phyloP scores from a whole-genome alignment of 148 eudicot species.

The Selenicereus undatus region DNA sequence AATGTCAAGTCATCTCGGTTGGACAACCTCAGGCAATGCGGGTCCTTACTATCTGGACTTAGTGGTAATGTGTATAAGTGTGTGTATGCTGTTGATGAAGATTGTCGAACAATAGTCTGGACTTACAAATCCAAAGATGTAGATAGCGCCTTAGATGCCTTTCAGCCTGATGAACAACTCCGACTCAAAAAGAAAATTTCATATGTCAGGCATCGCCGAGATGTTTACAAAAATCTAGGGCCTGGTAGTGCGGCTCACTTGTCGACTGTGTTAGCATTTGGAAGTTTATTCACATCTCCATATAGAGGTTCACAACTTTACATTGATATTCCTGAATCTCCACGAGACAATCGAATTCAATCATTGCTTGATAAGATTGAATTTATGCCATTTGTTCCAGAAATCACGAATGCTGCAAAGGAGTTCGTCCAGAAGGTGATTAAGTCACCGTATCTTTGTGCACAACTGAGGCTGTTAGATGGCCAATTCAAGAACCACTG shows the following conservation, averaged over 20 bases:
- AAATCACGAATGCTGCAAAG: constrained; percentile 54
- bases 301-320: constrained; percentile 75
- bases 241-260: constrained; percentile 59
- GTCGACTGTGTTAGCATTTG: constrained; percentile 67
- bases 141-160: constrained; percentile 66
- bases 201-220: constrained; percentile 58
- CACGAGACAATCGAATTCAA: constrained; percentile 48
- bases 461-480: constrained; percentile 45
- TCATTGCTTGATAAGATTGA: constrained; percentile 50
- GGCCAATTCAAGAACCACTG: constrained; percentile 50
- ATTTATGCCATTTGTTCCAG: constrained; percentile 66
- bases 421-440: constrained; percentile 50
- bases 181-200: constrained; percentile 69
- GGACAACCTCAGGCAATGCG: constrained; percentile 55
- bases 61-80: constrained; percentile 47
- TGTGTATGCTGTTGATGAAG: constrained; percentile 56
- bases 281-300: constrained; percentile 74
- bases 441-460: constrained; percentile 39
- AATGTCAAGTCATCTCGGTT: constrained; percentile 30
- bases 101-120: constrained; percentile 90
- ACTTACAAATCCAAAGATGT: constrained; percentile 51
- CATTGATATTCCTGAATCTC: constrained; percentile 67
- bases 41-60: constrained; percentile 60
- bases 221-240: constrained; percentile 67
- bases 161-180: constrained; percentile 91